These are phyloP conservation scores for Arachis stenosperma DNA, from an alignment of 306 rosid species.

Conservation along the genomic window DNA sequence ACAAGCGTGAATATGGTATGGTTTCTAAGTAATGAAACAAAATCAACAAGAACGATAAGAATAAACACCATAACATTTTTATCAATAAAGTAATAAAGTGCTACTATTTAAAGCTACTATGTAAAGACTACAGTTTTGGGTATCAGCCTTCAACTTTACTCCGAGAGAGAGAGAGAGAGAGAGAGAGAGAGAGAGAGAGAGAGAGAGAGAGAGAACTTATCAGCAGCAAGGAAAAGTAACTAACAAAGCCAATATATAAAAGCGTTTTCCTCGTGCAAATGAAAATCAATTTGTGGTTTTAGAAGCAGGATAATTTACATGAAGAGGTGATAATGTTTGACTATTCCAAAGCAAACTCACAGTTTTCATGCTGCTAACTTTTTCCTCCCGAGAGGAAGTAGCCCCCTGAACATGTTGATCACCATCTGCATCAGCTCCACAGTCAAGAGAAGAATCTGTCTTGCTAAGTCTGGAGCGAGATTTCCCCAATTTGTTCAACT, in stretches of 20 bases:
- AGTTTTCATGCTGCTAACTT: conserved; percentile 96
- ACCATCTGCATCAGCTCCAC: conserved; percentile 78
- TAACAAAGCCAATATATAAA: too few relatives aligned
- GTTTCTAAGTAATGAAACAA: conserved; percentile 20
- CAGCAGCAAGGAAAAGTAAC: too few relatives aligned
- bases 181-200: too few relatives aligned
- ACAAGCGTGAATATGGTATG: conserved; percentile 42
- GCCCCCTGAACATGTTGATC: conserved; percentile 81
- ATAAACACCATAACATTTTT: not conserved
- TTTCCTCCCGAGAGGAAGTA: conserved; percentile 88
- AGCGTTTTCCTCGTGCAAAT: not conserved
- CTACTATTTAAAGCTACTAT: not conserved
- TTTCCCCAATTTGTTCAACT: conserved; percentile 63
- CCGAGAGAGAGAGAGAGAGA: not conserved
- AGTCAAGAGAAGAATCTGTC: conserved; percentile 71
- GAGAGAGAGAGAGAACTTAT: too few relatives aligned
- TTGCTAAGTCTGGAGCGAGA: conserved; percentile 75
- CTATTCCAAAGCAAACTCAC: conserved; percentile 54
- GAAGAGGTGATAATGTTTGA: not conserved
- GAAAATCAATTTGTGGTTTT: not conserved
- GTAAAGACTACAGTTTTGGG: conserved; percentile 1
- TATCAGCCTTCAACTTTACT: conserved; percentile 27
- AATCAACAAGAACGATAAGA: not conserved
- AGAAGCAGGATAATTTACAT: conserved; percentile 22
- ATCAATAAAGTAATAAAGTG: conserved; percentile 1